Percentiles rank a stretch among this genome's conserved stretches.
Evolutionary conservation across 495 filamentous ascomycete species (phyloP).

Genomic region (Lasiosphaeria hispida): DNA sequence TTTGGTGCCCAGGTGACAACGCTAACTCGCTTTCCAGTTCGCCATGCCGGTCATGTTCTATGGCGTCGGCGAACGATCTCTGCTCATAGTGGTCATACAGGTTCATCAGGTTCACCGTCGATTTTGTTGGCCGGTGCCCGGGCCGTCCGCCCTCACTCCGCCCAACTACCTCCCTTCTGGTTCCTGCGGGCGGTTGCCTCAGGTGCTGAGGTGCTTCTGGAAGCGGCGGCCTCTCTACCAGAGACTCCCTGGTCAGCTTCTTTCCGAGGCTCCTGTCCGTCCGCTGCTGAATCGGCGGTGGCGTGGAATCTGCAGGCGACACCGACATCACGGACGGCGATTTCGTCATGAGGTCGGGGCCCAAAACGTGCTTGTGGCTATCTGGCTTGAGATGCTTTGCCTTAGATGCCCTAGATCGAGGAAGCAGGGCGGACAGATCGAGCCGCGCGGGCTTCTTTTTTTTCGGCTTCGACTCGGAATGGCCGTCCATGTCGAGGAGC

Average conservation of each 20-base stretch:
- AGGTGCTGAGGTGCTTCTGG: slow-evolving; percentile 15
- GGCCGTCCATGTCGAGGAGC: slow-evolving; percentile 42
- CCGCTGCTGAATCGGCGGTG: slow-evolving; percentile 27
- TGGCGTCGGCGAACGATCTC: slow-evolving; percentile 40
- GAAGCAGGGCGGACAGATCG: slow-evolving; percentile 42
- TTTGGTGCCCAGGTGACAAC: slow-evolving; percentile 4
- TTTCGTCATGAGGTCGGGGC: slow-evolving; percentile 30
- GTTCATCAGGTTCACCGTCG: slow-evolving; percentile 35
- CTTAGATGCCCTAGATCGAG: slow-evolving; percentile 11
- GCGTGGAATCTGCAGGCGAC: slow-evolving; percentile 25
- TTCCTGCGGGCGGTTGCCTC: slow-evolving; percentile 32
- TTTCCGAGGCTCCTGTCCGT: slow-evolving; percentile 24
- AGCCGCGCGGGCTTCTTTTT: slow-evolving; percentile 52
- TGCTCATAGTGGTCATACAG: slow-evolving; percentile 56
- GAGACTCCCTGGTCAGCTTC: slow-evolving; percentile 35
- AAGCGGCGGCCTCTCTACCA: slow-evolving; percentile 22
- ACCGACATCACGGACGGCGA: slow-evolving; percentile 44
- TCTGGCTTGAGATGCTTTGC: slow-evolving; percentile 22
- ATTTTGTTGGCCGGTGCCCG: slow-evolving; percentile 22
- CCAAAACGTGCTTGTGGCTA: slow-evolving; percentile 20
- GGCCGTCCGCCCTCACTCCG: not conserved
- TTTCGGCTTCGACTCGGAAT: slow-evolving; percentile 17
- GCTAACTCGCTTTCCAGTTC: slow-evolving; percentile 11
- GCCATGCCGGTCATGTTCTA: slow-evolving; percentile 30
- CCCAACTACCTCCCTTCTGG: slow-evolving; percentile 13